These are phyloP conservation scores for Coriolopsis trogii DNA, from an alignment of 1,284 basidiomycete species.

Conservation along the genomic window DNA sequence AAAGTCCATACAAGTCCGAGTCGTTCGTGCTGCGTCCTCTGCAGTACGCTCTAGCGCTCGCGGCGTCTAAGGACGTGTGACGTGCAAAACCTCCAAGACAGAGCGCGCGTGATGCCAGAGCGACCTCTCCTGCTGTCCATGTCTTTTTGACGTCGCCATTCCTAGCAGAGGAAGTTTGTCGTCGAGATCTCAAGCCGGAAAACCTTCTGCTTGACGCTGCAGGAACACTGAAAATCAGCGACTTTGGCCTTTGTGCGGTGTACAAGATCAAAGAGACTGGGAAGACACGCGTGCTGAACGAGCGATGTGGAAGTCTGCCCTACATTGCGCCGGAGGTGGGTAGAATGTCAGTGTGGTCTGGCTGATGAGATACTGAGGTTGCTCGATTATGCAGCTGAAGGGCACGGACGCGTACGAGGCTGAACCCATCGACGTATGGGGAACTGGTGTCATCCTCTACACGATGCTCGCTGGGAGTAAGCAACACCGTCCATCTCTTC, in stretches of 20 bases:
- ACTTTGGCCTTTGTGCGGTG: slow-evolving; percentile 94
- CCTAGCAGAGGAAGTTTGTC: slow-evolving; percentile 95
- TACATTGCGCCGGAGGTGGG: slow-evolving; percentile 93
- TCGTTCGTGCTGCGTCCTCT: too few relatives aligned
- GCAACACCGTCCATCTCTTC: background rate
- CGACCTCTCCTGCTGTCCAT: too few relatives aligned
- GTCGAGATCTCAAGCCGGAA: slow-evolving; percentile 96
- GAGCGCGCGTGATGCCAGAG: too few relatives aligned
- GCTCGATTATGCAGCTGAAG: slow-evolving; percentile 30
- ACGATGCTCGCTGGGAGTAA: slow-evolving; percentile 90
- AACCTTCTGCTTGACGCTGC: slow-evolving; percentile 85
- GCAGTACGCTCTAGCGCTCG: too few relatives aligned
- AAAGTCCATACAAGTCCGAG: too few relatives aligned
- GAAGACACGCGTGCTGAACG: slow-evolving; percentile 67
- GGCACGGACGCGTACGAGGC: slow-evolving; percentile 73
- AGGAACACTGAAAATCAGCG: slow-evolving; percentile 88
- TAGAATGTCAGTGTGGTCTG: background rate
- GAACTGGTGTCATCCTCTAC: slow-evolving; percentile 94
- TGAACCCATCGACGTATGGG: slow-evolving; percentile 96
- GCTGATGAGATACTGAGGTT: background rate
- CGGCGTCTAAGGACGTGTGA: too few relatives aligned
- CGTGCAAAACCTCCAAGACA: too few relatives aligned
- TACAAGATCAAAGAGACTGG: slow-evolving; percentile 90
- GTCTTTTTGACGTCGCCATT: too few relatives aligned
- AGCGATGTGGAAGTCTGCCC: slow-evolving; percentile 91